These are phyloP conservation scores for Mucor indicus DNA, from an alignment of 371 early-diverging fungal species.

Conservation along the genomic window DNA sequence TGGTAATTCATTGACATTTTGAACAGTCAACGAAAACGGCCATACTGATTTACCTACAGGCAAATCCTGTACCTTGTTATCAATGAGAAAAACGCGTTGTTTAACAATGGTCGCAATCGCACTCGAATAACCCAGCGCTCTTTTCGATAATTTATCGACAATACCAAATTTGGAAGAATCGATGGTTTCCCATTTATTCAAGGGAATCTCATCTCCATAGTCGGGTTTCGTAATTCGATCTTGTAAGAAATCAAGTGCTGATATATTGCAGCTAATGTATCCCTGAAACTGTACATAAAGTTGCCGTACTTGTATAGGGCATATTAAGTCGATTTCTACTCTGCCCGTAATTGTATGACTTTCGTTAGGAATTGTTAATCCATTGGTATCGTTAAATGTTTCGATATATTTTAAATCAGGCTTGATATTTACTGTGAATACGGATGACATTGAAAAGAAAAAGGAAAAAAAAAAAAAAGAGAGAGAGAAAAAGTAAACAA, in stretches of 20 bases:
- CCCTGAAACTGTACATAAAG: conserved; percentile 30
- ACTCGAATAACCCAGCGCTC: conserved; percentile 9
- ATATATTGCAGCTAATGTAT: conserved; percentile 19
- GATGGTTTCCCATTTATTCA: conserved; percentile 10
- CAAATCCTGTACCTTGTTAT: conserved; percentile 7
- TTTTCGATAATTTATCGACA: conserved; percentile 2
- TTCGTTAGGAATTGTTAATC: conserved; percentile 24
- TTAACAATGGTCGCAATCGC: conserved; percentile 10
- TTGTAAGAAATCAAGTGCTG: conserved; percentile 7
- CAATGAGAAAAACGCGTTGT: conserved; percentile 1
- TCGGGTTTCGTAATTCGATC: neutral
- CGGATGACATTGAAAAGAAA: too few relatives aligned
- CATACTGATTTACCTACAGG: conserved; percentile 17
- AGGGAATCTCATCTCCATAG: conserved; percentile 11
- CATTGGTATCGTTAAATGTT: too few relatives aligned
- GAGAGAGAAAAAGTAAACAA: too few relatives aligned
- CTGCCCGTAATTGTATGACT: conserved; percentile 18
- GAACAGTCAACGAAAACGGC: conserved; percentile 23
- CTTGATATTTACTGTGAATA: too few relatives aligned
- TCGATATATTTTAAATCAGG: too few relatives aligned
- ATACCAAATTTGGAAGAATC: neutral
- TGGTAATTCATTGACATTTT: conserved; percentile 17
- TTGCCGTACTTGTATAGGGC: conserved; percentile 24
- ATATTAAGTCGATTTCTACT: conserved; percentile 18
- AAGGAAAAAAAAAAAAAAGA: too few relatives aligned